Evolutionary conservation across 305 asterid species (phyloP), one percentile per base, ranked within the genome.

Genomic region (Stenogyne calaminthoides): DNA sequence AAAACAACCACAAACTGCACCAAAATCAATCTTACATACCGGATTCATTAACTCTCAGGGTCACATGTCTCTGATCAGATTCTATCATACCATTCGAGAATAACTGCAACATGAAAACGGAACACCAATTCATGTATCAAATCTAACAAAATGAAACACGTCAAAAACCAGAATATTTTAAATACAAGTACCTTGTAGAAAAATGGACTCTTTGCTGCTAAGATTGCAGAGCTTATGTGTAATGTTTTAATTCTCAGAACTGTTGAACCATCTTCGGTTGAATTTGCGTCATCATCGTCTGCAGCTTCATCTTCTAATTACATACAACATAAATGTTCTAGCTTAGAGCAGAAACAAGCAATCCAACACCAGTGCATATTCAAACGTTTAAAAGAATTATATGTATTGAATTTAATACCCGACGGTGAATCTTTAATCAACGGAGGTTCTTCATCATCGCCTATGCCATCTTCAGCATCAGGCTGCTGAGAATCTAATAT

Each of bases 41-140:
- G 64, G 97, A 91, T 73, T 87, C 90, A 77, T 68, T 71, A 76
- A 94, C 85, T 80, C 94, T 85, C 54, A 94, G 84, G 64, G 98
- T 88, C 61, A 94, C 94, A 32, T 88, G 90, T 82, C 97, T 83
- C 87, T 89, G 97, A 80, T 91, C 97, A 8, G 96, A 91, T 83
- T 90, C 97, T 88, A 84, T 88, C 97, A 90, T 94, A 78, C 97
- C 98, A 68, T 94, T 91, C 22, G 98, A 94, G 80, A 93, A 89
- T 67, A 94, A 82, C 97, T 91, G 76, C 72, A 85, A 44, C 32
- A 37, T 6, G 37, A 15, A 64, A 71, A 73, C 49, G 60, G 6
- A 77, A 62, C 37, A 20, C 46, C 61, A 52, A 36, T 15, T 76
- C 64, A 72, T 32, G 55, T 29, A 34, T 46, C 49, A 71, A 64